Base-by-base conservation (phyloP, 1,139 yeast genomes). In the Kurtzmaniella quercitrusa region DNA sequence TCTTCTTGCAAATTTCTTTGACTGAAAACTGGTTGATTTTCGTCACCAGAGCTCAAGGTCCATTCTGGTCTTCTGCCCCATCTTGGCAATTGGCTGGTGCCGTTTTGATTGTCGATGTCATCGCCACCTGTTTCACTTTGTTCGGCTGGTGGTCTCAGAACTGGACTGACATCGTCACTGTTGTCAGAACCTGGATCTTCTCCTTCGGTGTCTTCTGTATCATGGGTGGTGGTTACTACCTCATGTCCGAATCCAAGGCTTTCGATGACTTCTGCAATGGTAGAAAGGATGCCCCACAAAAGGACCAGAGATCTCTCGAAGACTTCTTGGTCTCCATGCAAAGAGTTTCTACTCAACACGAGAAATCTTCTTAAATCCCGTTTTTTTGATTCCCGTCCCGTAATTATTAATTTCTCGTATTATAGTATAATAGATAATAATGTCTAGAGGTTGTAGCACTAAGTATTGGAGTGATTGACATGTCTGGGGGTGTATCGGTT, bases 81-180 rank as follows among this genome's bases (percentile, higher is more conserved):
- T 87, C 95, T 43, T 88, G 95, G 95, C 95, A 88, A 80, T 83
- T 88, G 74, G 65, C 91, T 61, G 95, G 94, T 79, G 96, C 96
- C 62, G 95, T 88, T 63, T 77, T 86, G 63, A 76, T 75, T 66
- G 96, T 88, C 66, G 95, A 88, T 74, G 73, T 87, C 77, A 73
- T 88, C 60, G 94, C 96, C 57, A 88, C 95, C 53, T 81, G 87
- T 82, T 88, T 88, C 81, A 75, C 88, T 61, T 75, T 89, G 66
- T 90, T 89, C 83, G 96, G 97, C 62, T 90, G 96, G 96, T 85
- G 94, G 90, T 87, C 96, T 60, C 94, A 87, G 75, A 90, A 90
- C 85, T 86, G 95, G 95, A 89, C 93, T 68, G 95, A 89, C 74
- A 84, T 89, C 60, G 96, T 90, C 62, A 83, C 96, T 48, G 95